phyloP scores from a whole-genome alignment of 176 grass and related monocot species.

The Themeda triandra region DNA sequence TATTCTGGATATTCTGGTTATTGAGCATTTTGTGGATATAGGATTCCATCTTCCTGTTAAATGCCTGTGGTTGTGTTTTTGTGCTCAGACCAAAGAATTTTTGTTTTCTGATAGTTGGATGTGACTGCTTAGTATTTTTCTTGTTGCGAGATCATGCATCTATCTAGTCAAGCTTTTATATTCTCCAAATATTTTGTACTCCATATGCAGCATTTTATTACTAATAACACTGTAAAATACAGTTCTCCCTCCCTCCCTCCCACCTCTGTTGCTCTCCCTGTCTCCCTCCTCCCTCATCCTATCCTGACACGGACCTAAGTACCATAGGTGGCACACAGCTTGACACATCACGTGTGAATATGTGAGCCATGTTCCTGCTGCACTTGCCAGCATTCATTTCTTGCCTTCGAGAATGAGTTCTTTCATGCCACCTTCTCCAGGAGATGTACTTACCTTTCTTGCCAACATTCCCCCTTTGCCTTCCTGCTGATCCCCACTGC shows the following conservation, averaged over 20 bases:
- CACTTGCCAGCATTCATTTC: not conserved
- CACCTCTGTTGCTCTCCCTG: not conserved
- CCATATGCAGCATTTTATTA: not conserved
- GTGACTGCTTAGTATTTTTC: not conserved
- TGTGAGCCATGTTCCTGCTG: not conserved
- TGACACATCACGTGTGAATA: not conserved
- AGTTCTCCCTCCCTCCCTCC: not conserved
- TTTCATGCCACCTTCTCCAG: not conserved
- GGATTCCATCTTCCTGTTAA: not conserved
- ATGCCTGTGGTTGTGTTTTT: not conserved
- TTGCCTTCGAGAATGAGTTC: not conserved
- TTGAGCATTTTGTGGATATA: not conserved
- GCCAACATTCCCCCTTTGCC: not conserved
- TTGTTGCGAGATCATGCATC: not conserved
- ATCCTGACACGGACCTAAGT: not conserved
- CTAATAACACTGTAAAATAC: not conserved
- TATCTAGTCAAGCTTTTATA: not conserved
- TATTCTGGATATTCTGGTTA: conserved; percentile 18
- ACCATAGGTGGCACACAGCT: not conserved
- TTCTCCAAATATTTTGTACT: not conserved
- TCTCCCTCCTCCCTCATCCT: not conserved
- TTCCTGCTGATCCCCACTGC: not conserved
- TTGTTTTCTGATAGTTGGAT: not conserved
- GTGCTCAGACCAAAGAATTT: not conserved
- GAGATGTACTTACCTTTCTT: not conserved